Percentiles rank a stretch among this genome's conserved stretches.
phyloP scores from a whole-genome alignment of 495 filamentous ascomycete genomes.

The Aspergillus nanangensis region DNA sequence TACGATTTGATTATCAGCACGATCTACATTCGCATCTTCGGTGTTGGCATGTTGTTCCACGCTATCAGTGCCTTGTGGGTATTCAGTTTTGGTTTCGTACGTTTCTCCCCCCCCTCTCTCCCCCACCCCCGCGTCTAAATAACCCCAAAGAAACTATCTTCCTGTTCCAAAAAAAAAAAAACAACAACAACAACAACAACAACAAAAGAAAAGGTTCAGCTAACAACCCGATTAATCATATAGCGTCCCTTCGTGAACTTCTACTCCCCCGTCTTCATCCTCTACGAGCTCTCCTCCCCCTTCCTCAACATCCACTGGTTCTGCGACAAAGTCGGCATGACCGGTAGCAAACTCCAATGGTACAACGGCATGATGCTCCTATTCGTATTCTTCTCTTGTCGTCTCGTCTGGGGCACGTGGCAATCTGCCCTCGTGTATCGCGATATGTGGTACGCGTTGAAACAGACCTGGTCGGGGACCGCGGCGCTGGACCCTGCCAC shows the following conservation, averaged over 20 bases:
- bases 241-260: conserved; percentile 82
- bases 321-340: conserved; percentile 94
- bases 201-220: not conserved
- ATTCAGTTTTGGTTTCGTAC: conserved; percentile 88
- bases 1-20: conserved; percentile 83
- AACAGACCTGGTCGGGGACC: conserved; percentile 35
- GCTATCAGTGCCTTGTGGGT: conserved; percentile 80
- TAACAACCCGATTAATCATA: not conserved
- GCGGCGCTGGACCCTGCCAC: conserved; percentile 22
- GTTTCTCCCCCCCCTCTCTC: conserved; percentile 29
- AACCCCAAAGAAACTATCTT: not conserved
- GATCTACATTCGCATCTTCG: conserved; percentile 73
- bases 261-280: conserved; percentile 86
- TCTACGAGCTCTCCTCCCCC: conserved; percentile 94
- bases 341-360: conserved; percentile 74
- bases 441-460: conserved; percentile 70
- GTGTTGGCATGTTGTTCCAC: conserved; percentile 84
- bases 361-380: conserved; percentile 73
- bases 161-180: not conserved
- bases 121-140: not conserved
- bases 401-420: conserved; percentile 88
- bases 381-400: conserved; percentile 77
- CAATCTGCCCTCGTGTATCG: conserved; percentile 69
- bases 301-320: conserved; percentile 99
- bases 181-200: not conserved